phyloP scores from a whole-genome alignment of 768 basidiomycete genomes.

The Megacollybia marginata region DNA sequence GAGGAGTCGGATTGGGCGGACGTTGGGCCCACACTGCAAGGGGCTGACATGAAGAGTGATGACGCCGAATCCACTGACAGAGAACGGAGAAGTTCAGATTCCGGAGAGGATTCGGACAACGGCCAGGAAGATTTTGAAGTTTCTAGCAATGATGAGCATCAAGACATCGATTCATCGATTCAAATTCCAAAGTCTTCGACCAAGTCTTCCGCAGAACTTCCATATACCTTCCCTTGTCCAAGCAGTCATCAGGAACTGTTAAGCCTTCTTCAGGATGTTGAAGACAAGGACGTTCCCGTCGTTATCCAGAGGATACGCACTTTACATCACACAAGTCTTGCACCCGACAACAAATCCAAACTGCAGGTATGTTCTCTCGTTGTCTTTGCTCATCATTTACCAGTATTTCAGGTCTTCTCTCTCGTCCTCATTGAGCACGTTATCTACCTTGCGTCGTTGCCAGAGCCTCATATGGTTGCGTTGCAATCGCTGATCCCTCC shows the following conservation, averaged over 20 bases:
- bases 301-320: conserved; percentile 89
- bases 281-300: conserved; percentile 64
- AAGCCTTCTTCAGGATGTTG: conserved; percentile 65
- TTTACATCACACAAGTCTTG: conserved; percentile 89
- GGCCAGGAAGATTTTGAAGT: conserved; percentile 29
- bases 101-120: conserved; percentile 24
- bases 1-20: conserved; percentile 30
- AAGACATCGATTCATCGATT: conserved; percentile 28
- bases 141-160: conserved; percentile 28
- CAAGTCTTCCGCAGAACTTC: conserved; percentile 55
- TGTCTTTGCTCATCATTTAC: background rate
- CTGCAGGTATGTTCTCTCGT: conserved; percentile 56
- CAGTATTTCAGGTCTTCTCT: conserved; percentile 48
- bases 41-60: conserved; percentile 21
- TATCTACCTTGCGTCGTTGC: conserved; percentile 63
- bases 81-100: conserved; percentile 23
- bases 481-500: conserved; percentile 70
- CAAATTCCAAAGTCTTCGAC: conserved; percentile 23
- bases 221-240: conserved; percentile 91
- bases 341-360: conserved; percentile 85
- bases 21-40: conserved; percentile 34
- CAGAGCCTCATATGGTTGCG: conserved; percentile 50
- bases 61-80: conserved; percentile 21
- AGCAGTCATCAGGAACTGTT: conserved; percentile 82
- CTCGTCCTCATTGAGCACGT: conserved; percentile 84